These are phyloP conservation scores for Diaporthe velutina DNA, from an alignment of 2,329 filamentous ascomycete genomes.

Conservation along the genomic window DNA sequence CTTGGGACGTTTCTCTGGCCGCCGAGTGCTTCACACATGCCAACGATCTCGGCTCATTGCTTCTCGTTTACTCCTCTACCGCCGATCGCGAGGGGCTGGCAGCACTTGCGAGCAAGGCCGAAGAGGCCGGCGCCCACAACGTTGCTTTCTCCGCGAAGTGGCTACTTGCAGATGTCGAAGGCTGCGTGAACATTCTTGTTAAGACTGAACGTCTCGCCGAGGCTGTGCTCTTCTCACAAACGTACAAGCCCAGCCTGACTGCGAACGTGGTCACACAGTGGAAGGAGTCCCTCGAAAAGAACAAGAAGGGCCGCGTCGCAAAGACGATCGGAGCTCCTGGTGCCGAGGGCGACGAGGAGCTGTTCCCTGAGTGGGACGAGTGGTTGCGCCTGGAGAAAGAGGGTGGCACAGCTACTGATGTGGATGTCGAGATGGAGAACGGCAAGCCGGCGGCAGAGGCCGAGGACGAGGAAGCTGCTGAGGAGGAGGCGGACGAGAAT, in stretches of 20 bases:
- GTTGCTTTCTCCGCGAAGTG: conserved; percentile 92
- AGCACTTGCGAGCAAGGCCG: conserved; percentile 80
- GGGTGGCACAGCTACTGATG: conserved; percentile 61
- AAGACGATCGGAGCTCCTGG: conserved; percentile 83
- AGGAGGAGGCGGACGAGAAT: conserved; percentile 37
- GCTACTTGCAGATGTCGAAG: conserved; percentile 86
- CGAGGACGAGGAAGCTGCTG: conserved; percentile 45
- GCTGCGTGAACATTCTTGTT: conserved; percentile 82
- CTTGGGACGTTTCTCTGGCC: conserved; percentile 89
- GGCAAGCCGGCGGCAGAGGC: conserved; percentile 45
- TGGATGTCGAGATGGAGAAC: conserved; percentile 41
- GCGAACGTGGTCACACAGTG: conserved; percentile 78
- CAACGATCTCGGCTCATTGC: conserved; percentile 88
- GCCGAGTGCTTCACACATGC: conserved; percentile 94
- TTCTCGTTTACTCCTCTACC: conserved; percentile 90
- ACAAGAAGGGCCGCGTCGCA: conserved; percentile 86
- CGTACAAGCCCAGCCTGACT: conserved; percentile 88
- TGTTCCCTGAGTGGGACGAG: conserved; percentile 97
- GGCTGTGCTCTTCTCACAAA: conserved; percentile 92
- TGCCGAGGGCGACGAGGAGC: conserved; percentile 81
- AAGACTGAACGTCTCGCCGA: conserved; percentile 86
- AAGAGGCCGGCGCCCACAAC: conserved; percentile 85
- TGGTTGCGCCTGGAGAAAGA: conserved; percentile 86
- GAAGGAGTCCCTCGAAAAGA: conserved; percentile 87
- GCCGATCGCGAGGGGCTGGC: conserved; percentile 81